Evolutionary conservation across 257 asterid species (phyloP).

Genomic region (Nicotiana otophora): DNA sequence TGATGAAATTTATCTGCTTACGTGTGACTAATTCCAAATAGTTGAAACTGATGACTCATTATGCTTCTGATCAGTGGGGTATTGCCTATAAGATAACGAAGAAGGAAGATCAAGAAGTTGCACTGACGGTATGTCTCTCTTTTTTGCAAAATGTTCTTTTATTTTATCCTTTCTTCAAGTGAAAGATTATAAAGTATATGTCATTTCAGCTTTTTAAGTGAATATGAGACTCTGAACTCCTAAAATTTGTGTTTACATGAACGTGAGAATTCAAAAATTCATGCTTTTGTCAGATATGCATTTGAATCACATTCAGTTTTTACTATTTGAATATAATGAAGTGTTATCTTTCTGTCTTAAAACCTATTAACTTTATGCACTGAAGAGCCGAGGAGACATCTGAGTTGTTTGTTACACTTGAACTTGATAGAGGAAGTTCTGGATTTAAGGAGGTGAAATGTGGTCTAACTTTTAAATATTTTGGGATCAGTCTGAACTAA

Average conservation of each 20-base stretch:
- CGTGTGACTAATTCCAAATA: background rate
- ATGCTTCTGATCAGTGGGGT: conserved; percentile 59
- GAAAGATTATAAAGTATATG: background rate
- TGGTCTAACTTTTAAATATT: background rate
- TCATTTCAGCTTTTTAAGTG: background rate
- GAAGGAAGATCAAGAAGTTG: conserved; percentile 67
- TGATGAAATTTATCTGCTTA: background rate
- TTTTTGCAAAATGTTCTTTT: background rate
- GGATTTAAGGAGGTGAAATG: background rate
- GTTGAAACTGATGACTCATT: background rate
- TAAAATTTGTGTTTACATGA: background rate
- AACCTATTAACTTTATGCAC: background rate
- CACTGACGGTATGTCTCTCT: conserved; percentile 54
- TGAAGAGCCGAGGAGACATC: background rate
- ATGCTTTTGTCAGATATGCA: background rate
- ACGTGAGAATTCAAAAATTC: background rate
- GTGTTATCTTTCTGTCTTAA: background rate
- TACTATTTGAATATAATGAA: background rate
- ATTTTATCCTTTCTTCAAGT: background rate
- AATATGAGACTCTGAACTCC: background rate
- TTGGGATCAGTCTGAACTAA: background rate
- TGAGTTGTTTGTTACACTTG: background rate
- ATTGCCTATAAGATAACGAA: conserved; percentile 72
- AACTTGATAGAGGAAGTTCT: background rate
- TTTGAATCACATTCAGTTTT: background rate